Conservation (phyloP, 805 yeast genomes). For the Brettanomyces naardenensis region DNA sequence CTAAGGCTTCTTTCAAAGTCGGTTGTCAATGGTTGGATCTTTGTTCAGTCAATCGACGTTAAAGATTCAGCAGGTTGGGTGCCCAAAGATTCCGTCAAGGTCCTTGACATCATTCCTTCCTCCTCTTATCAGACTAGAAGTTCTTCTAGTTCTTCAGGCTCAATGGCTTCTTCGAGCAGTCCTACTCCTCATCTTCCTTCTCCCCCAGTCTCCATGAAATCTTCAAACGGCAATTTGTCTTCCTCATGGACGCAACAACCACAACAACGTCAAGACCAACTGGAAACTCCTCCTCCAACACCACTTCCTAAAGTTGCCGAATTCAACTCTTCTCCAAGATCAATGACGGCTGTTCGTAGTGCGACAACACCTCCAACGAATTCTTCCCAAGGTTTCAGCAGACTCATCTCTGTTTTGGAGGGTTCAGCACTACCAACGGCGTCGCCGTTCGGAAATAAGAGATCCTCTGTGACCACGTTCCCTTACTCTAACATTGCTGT, state of each 20-base stretch:
- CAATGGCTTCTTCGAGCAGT: background rate
- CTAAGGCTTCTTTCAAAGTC: conserved; percentile 39
- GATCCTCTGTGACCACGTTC: background rate
- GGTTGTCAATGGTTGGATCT: conserved; percentile 43
- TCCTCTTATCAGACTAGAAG: background rate
- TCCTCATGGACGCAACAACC: background rate
- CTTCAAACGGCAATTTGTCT: background rate
- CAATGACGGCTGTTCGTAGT: background rate
- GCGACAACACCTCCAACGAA: background rate
- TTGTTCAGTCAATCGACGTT: conserved; percentile 47
- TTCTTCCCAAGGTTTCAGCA: background rate
- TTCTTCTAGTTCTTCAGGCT: conserved; percentile 2
- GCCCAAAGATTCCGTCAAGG: conserved; percentile 35
- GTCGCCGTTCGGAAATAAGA: background rate
- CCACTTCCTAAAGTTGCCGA: conserved; percentile 3
- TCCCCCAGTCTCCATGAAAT: background rate
- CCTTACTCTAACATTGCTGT: conserved; percentile 26
- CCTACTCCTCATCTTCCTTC: background rate
- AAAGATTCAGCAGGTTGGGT: conserved; percentile 39
- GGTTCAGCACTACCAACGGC: conserved; percentile 1
- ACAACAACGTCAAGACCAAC: conserved; percentile 2
- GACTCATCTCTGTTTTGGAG: conserved; percentile 1
- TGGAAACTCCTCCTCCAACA: conserved; percentile 8
- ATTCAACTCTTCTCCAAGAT: background rate
- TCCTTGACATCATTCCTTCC: conserved; percentile 2